Conservation (phyloP, 2,329 filamentous ascomycete genomes). For the Trichoderma semiorbis region DNA sequence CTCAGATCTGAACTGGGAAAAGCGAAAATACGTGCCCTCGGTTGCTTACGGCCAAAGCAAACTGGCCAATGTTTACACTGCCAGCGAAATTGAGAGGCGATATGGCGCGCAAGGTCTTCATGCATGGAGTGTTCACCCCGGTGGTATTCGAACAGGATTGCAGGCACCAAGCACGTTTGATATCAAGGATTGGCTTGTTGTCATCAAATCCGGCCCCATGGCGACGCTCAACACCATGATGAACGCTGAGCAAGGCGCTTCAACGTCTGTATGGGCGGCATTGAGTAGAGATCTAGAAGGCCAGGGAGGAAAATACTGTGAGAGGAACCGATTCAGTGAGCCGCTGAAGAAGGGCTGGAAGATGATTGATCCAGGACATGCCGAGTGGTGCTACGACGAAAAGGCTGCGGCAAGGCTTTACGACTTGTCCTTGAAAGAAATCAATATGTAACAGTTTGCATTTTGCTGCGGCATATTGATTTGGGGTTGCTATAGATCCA, state of each 20-base stretch:
- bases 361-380: constrained; percentile 16
- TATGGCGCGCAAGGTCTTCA: constrained; percentile 45
- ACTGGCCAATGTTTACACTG: constrained; percentile 48
- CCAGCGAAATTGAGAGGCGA: constrained; percentile 48
- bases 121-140: constrained; percentile 45
- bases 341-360: constrained; percentile 8
- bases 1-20: constrained; percentile 25
- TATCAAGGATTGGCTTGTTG: not conserved
- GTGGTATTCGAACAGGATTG: constrained; percentile 33
- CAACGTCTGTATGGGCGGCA: constrained; percentile 44
- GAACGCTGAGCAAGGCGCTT: constrained; percentile 41
- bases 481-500: not conserved
- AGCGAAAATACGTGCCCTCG: constrained; percentile 28
- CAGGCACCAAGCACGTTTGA: not conserved
- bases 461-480: not conserved
- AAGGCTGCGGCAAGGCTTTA: constrained; percentile 11
- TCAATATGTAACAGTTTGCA: not conserved
- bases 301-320: constrained; percentile 45
- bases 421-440: constrained; percentile 6
- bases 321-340: constrained; percentile 20
- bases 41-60: constrained; percentile 48
- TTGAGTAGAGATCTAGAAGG: constrained; percentile 39
- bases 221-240: constrained; percentile 14
- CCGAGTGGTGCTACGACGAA: constrained; percentile 16
- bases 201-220: constrained; percentile 4